Evolutionary conservation across 176 grass and related monocot species (phyloP), one percentile per base, ranked within the genome.

Genomic region (Carex parvula): DNA sequence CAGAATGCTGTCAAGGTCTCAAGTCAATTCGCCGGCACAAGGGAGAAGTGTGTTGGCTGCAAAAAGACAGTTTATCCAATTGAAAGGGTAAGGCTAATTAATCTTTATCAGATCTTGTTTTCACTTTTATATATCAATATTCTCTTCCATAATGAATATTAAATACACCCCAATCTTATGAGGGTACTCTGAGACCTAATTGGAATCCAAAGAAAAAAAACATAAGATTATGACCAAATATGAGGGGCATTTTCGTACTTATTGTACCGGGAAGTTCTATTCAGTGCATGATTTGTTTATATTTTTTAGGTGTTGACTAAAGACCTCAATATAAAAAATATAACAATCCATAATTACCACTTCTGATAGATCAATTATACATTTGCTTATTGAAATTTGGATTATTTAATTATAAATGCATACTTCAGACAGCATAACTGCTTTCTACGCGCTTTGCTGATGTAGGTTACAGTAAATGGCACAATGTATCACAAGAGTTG

Each of bases 401-500:
- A 72, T 48, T 41, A 35, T 60, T 62, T 20, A 37, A 26, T 80
- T 5, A 83, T n/a, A 70, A 54, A 0, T 44, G 70, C n/a, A 41
- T 13, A 54, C 1, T 76, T 22, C 41, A 24, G 15, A 59, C 13
- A 59, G 17, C 16, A 59, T 59, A 59, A 59, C 17, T 6, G 13
- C 65, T 39, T 39, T 13, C 0, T 15, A 6, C 1, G 5, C 12
- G 11, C 44, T 65, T 50, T 8, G 50, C 46, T 15, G 57, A 37
- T 87, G 64, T 84, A 99, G 96, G 93, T 99, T 37, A 99, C 91
- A 52, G 96, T 99, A 12, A 93, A 99, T 32, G 79, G 82, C 12
- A 93, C 88, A 2, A 89, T 91, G 88, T 99, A 99, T 32, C 96
- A 95, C 88, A 99, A 92, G 84, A 91, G 93, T 89, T 99, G 96